Evolutionary conservation across 2,329 filamentous ascomycete genomes (phyloP).

Genomic region (Diplodia corticola): DNA sequence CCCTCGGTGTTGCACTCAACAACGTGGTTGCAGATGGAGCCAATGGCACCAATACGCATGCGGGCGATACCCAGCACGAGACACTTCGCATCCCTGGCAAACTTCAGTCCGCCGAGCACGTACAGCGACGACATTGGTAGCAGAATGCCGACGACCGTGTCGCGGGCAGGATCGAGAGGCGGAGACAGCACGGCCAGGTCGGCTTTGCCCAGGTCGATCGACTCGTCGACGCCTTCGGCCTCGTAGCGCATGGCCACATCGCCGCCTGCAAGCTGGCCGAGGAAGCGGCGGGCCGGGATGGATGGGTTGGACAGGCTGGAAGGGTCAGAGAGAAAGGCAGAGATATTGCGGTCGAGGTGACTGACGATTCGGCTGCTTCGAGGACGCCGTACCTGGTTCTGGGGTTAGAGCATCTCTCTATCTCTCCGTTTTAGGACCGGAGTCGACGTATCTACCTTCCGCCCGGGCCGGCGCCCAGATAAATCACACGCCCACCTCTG

Average conservation of each 20-base stretch:
- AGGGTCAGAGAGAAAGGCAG: neutral
- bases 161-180: neutral
- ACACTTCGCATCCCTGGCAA: neutral
- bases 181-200: constrained; percentile 10
- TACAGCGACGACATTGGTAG: constrained; percentile 7
- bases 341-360: too few species aligned
- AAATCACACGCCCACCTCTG: constrained; percentile 3
- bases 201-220: neutral
- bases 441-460: neutral
- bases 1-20: constrained; percentile 21
- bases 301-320: neutral
- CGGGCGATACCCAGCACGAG: constrained; percentile 2
- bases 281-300: constrained; percentile 14
- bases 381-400: constrained; percentile 3
- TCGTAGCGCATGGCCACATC: constrained; percentile 7
- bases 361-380: constrained; percentile 10
- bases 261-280: constrained; percentile 4
- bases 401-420: neutral
- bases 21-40: constrained; percentile 33
- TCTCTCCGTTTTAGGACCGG: neutral
- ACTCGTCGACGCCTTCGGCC: constrained; percentile 14
- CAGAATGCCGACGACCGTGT: constrained; percentile 11
- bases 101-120: constrained; percentile 10
- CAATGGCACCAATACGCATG: constrained; percentile 9
- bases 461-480: constrained; percentile 2